Conservation (phyloP, 2,329 filamentous ascomycete species). For the Metarhizium humberi region DNA sequence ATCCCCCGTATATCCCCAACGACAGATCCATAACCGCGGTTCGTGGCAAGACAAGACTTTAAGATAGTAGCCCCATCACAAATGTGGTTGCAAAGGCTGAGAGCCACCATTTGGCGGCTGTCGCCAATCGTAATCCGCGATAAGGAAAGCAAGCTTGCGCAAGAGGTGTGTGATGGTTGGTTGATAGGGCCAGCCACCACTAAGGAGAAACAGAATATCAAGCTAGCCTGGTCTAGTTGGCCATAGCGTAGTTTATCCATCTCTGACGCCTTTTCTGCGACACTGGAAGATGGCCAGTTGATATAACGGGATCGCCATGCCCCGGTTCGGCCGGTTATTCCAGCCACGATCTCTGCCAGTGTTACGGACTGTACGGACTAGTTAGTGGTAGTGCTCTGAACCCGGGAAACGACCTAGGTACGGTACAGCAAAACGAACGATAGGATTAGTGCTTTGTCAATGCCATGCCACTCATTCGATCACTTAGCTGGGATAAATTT, state of each 20-base stretch:
- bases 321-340: not conserved
- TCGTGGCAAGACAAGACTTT: too few species aligned
- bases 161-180: not conserved
- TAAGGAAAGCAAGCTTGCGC: not conserved
- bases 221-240: not conserved
- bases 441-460: not conserved
- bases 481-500: constrained; percentile 3
- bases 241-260: not conserved
- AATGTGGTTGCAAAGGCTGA: not conserved
- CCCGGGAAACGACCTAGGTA: too few species aligned
- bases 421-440: not conserved
- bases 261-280: not conserved
- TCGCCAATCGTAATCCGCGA: constrained; percentile 3
- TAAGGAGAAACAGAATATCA: not conserved
- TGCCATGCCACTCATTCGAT: not conserved
- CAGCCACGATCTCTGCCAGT: not conserved
- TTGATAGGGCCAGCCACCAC: not conserved
- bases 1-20: too few species aligned
- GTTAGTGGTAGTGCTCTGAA: too few species aligned
- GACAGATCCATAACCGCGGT: too few species aligned
- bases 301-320: too few species aligned
- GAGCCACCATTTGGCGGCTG: not conserved
- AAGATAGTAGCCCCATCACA: not conserved
- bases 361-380: not conserved
- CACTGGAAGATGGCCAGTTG: not conserved